Conservation (phyloP, 148 eudicot species). For the Vaccinium vitisidaea region DNA sequence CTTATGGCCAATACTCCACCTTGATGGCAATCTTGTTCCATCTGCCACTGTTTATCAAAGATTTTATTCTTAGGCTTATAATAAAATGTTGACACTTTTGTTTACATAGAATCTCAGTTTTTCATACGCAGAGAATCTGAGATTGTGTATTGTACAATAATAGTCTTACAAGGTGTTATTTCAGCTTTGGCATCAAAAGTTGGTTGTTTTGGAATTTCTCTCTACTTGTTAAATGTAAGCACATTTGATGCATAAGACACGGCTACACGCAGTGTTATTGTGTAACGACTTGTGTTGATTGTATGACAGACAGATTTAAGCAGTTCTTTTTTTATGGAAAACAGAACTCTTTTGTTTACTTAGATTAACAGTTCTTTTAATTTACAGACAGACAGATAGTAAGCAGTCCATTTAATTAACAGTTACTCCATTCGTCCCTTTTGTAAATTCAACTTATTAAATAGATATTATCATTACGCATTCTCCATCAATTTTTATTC, state of each 20-base stretch:
- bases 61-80: slow-evolving; percentile 44
- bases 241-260: background rate
- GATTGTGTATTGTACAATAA: background rate
- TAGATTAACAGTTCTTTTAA: no score
- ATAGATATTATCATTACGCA: no score
- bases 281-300: background rate
- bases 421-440: no score
- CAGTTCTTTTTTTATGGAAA: background rate
- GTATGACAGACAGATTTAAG: background rate
- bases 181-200: background rate
- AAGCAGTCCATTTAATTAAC: no score
- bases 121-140: background rate
- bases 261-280: background rate
- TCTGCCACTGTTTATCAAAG: slow-evolving; percentile 61
- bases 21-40: slow-evolving; percentile 52
- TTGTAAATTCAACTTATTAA: no score
- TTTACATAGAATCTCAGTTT: background rate
- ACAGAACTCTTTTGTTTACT: no score
- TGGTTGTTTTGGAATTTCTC: background rate
- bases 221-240: background rate
- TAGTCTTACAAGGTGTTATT: background rate
- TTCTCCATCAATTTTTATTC: no score
- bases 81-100: slow-evolving; percentile 42
- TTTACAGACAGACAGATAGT: no score
- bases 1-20: slow-evolving; percentile 57